These are phyloP conservation scores for Pythium folliculosum DNA, from an alignment of 352 stramenopile genomes.

Conservation along the genomic window DNA sequence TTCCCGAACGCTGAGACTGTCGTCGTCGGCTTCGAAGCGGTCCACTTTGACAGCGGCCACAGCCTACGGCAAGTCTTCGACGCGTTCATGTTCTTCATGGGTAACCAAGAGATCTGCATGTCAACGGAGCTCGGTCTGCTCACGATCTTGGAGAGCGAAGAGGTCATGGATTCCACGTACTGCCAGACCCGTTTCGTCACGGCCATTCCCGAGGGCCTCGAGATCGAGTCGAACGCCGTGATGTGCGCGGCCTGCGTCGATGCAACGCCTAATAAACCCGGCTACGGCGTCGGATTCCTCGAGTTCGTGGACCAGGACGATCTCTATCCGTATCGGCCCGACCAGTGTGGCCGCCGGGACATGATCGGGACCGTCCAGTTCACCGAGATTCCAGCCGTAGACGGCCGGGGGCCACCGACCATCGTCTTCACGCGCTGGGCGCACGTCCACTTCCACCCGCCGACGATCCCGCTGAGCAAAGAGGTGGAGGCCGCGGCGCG, in stretches of 20 bases:
- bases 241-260: slow-evolving; percentile 13
- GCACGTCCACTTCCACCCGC: slow-evolving; percentile 7
- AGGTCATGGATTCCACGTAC: background rate
- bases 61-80: slow-evolving; percentile 19
- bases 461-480: slow-evolving; percentile 7
- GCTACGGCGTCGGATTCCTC: background rate
- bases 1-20: slow-evolving; percentile 13
- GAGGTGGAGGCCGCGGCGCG: background rate
- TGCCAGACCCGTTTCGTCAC: slow-evolving; percentile 21
- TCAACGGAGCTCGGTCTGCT: slow-evolving; percentile 11
- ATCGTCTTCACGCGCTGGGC: slow-evolving; percentile 6
- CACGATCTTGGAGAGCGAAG: slow-evolving; percentile 22
- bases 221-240: slow-evolving; percentile 22
- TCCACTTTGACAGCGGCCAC: slow-evolving; percentile 13
- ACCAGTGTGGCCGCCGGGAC: slow-evolving; percentile 10
- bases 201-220: slow-evolving; percentile 2
- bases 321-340: slow-evolving; percentile 13
- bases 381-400: slow-evolving; percentile 1
- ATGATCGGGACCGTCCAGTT: slow-evolving; percentile 9
- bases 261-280: background rate
- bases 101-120: slow-evolving; percentile 21
- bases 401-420: background rate
- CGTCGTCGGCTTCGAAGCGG: slow-evolving; percentile 13
- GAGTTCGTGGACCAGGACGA: slow-evolving; percentile 26
- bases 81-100: slow-evolving; percentile 15